phyloP scores from a whole-genome alignment of 495 filamentous ascomycete genomes.

The Bryoglossum gracile region DNA sequence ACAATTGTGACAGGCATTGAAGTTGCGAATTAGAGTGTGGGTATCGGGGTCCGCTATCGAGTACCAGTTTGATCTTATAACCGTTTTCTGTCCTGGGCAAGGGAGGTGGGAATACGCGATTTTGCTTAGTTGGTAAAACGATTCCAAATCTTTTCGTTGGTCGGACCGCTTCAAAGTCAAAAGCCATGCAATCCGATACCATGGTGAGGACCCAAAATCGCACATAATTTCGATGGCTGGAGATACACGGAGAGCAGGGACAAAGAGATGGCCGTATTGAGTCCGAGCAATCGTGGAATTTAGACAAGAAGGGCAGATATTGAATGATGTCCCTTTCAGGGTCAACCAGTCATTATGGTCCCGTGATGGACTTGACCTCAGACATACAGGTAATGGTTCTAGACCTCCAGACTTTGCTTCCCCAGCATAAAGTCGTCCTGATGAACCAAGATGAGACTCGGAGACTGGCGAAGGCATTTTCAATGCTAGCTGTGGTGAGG shows the following conservation, averaged over 20 bases:
- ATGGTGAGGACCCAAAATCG: conserved; percentile 51
- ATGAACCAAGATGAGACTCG: too few relatives aligned
- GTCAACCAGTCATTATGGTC: conserved; percentile 61
- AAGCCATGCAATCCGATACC: conserved; percentile 60
- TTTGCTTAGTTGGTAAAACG: conserved; percentile 46
- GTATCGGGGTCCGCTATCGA: conserved; percentile 50
- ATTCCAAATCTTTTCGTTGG: conserved; percentile 40
- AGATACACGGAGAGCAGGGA: conserved; percentile 36
- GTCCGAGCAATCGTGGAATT: conserved; percentile 47
- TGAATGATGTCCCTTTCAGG: conserved; percentile 45
- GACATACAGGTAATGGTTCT: too few relatives aligned
- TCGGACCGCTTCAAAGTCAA: conserved; percentile 56
- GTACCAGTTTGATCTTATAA: conserved; percentile 50
- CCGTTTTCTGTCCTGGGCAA: conserved; percentile 46
- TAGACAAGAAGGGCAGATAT: conserved; percentile 58
- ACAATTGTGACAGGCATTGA: conserved; percentile 50
- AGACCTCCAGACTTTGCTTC: too few relatives aligned
- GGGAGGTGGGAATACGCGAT: conserved; percentile 32
- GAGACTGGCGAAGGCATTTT: too few relatives aligned
- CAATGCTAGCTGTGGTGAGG: too few relatives aligned
- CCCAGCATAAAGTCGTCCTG: too few relatives aligned
- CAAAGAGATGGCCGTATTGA: conserved; percentile 44
- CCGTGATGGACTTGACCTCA: too few relatives aligned
- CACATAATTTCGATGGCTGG: conserved; percentile 43
- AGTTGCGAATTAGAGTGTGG: conserved; percentile 41